A percentile compares a stretch with the other conserved stretches of the same genome.
Evolutionary conservation across 2,329 filamentous ascomycete species (phyloP).

Genomic region (Chalaropsis ovoidea): DNA sequence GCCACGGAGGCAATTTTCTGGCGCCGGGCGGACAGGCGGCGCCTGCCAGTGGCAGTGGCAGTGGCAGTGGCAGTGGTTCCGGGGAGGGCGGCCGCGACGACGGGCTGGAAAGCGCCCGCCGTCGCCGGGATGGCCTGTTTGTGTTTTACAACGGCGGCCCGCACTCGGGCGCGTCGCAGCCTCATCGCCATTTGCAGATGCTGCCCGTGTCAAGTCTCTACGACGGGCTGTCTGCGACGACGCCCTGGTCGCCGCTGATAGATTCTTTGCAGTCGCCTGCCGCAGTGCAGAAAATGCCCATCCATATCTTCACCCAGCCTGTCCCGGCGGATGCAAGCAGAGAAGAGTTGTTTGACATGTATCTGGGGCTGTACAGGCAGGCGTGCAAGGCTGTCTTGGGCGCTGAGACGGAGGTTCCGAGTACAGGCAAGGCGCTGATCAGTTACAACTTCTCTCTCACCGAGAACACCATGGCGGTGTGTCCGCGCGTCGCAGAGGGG

Average conservation of each 20-base stretch:
- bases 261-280: constrained; percentile 32
- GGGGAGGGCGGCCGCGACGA: constrained; percentile 28
- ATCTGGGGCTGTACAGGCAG: constrained; percentile 40
- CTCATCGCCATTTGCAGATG: constrained; percentile 63
- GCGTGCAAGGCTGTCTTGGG: constrained; percentile 35
- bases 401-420: constrained; percentile 28
- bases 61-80: constrained; percentile 15
- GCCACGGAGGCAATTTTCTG: constrained; percentile 27
- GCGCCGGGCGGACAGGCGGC: constrained; percentile 16
- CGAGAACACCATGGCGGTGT: constrained; percentile 42
- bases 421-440: constrained; percentile 40
- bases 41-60: no score
- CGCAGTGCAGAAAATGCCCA: constrained; percentile 33
- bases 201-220: constrained; percentile 55
- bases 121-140: constrained; percentile 36
- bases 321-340: constrained; percentile 33
- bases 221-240: constrained; percentile 36
- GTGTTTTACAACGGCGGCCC: constrained; percentile 62
- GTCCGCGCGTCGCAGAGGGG: constrained; percentile 47
- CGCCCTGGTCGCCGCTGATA: constrained; percentile 42
- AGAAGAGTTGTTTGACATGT: constrained; percentile 35
- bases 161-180: constrained; percentile 60
- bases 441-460: constrained; percentile 58
- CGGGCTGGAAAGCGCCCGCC: no score
- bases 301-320: constrained; percentile 37